These are phyloP conservation scores for Mycena haematopus DNA, from an alignment of 768 basidiomycete species.

Conservation along the genomic window DNA sequence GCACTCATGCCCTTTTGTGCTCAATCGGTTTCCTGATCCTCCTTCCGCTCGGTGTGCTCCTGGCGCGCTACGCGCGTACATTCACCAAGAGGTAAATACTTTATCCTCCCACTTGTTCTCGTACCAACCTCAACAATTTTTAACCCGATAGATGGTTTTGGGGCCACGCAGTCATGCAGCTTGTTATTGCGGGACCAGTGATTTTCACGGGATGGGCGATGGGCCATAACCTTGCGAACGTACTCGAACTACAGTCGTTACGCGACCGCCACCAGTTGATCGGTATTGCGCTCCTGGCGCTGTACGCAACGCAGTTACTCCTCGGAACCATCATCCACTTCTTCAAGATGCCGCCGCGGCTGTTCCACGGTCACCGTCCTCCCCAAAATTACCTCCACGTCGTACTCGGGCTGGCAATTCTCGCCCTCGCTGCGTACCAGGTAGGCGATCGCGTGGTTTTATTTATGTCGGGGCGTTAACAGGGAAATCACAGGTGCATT, in stretches of 20 bases:
- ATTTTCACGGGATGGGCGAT: conserved; percentile 56
- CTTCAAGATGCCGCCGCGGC: conserved; percentile 47
- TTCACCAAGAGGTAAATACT: conserved; percentile 49
- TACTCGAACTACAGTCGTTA: conserved; percentile 40
- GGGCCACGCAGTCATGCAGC: conserved; percentile 56
- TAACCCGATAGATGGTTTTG: conserved; percentile 51
- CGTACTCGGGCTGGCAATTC: conserved; percentile 57
- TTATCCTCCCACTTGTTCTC: background rate
- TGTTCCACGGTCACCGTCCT: conserved; percentile 48
- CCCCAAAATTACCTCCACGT: conserved; percentile 64
- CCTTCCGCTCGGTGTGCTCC: conserved; percentile 62
- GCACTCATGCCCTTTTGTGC: conserved; percentile 59
- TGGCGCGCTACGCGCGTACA: conserved; percentile 61
- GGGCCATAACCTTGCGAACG: conserved; percentile 46
- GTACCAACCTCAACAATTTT: background rate
- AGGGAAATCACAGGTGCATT: conserved; percentile 47
- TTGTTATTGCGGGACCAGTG: conserved; percentile 57
- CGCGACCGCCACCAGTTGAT: conserved; percentile 57
- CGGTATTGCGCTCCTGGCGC: conserved; percentile 57
- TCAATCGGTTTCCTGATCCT: conserved; percentile 61
- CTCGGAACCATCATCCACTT: conserved; percentile 60
- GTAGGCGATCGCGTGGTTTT: conserved; percentile 33
- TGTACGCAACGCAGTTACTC: conserved; percentile 58
- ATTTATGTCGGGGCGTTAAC: background rate
- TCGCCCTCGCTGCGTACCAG: conserved; percentile 60